phyloP scores from a whole-genome alignment of 768 basidiomycete genomes.

The Grammothele lineata region DNA sequence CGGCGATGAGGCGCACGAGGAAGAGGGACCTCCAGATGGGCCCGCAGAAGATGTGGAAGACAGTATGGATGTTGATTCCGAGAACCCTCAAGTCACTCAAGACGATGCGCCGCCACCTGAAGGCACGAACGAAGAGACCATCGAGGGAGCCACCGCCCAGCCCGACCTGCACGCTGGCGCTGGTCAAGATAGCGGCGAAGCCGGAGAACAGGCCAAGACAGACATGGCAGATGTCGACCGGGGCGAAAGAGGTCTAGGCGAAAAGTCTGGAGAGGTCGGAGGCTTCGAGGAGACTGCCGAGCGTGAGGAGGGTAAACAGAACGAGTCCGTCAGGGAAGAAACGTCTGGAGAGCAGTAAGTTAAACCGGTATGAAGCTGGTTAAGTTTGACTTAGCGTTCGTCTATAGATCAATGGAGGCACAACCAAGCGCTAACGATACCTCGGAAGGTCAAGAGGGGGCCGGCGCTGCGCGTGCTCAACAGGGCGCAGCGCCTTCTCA shows the following conservation, averaged over 20 bases:
- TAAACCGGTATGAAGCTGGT: too few relatives aligned
- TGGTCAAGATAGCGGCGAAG: conserved; percentile 15
- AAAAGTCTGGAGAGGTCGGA: conserved; percentile 1
- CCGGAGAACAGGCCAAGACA: conserved; percentile 10
- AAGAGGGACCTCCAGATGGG: conserved; percentile 28
- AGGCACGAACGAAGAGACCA: conserved; percentile 39
- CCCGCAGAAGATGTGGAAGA: conserved; percentile 21
- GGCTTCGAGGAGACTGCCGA: background rate
- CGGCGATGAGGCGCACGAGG: conserved; percentile 28
- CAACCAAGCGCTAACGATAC: too few relatives aligned
- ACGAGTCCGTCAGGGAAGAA: background rate
- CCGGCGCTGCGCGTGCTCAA: conserved; percentile 8
- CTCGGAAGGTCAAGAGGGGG: conserved; percentile 6
- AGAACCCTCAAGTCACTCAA: conserved; percentile 25
- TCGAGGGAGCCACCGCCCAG: conserved; percentile 27
- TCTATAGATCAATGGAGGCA: too few relatives aligned
- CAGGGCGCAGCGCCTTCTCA: conserved; percentile 14
- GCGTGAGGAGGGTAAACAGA: background rate
- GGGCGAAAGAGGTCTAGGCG: conserved; percentile 5
- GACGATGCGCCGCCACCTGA: conserved; percentile 40
- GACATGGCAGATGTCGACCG: conserved; percentile 8
- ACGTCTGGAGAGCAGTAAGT: conserved; percentile 7
- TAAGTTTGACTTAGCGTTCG: too few relatives aligned
- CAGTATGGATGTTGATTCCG: conserved; percentile 24
- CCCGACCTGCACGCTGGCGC: conserved; percentile 35